Conservation (phyloP, 805 yeast species). For the Barnettozyma botsteinii region DNA sequence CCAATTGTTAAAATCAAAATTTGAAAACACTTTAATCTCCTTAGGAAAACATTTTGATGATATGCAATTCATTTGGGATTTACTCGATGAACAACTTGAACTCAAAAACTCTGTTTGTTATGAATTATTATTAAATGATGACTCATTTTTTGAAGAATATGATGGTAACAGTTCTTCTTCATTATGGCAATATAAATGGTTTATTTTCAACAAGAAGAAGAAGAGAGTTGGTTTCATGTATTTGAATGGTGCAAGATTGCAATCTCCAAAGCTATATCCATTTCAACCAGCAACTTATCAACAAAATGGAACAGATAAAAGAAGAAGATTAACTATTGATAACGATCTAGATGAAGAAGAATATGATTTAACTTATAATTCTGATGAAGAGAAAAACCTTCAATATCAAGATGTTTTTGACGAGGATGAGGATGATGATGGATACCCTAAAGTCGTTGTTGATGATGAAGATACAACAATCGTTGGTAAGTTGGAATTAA, state of each 20-base stretch:
- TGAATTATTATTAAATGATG: slow-evolving; percentile 52
- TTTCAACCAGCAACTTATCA: slow-evolving; percentile 5
- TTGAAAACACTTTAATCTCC: slow-evolving; percentile 72
- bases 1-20: slow-evolving; percentile 51
- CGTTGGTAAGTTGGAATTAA: slow-evolving; percentile 39
- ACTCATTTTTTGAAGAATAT: slow-evolving; percentile 28
- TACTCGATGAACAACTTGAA: slow-evolving; percentile 76
- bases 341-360: slow-evolving; percentile 36
- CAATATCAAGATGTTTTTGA: slow-evolving; percentile 11
- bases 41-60: slow-evolving; percentile 52
- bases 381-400: slow-evolving; percentile 33
- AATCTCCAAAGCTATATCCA: slow-evolving; percentile 34
- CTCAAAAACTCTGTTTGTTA: slow-evolving; percentile 49
- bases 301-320: slow-evolving; percentile 10
- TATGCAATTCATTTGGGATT: slow-evolving; percentile 73
- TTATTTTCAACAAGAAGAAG: slow-evolving; percentile 83
- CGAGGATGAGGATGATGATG: slow-evolving; percentile 29
- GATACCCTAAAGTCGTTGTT: slow-evolving; percentile 5
- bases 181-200: slow-evolving; percentile 67
- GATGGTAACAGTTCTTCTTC: slow-evolving; percentile 27
- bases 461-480: slow-evolving; percentile 12
- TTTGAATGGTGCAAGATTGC: slow-evolving; percentile 47
- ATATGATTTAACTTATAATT: slow-evolving; percentile 37
- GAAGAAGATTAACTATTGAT: slow-evolving; percentile 31
- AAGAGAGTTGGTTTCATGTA: slow-evolving; percentile 88